Conservation (phyloP, 1,139 yeast species). For the Geotrichum fermentans region DNA sequence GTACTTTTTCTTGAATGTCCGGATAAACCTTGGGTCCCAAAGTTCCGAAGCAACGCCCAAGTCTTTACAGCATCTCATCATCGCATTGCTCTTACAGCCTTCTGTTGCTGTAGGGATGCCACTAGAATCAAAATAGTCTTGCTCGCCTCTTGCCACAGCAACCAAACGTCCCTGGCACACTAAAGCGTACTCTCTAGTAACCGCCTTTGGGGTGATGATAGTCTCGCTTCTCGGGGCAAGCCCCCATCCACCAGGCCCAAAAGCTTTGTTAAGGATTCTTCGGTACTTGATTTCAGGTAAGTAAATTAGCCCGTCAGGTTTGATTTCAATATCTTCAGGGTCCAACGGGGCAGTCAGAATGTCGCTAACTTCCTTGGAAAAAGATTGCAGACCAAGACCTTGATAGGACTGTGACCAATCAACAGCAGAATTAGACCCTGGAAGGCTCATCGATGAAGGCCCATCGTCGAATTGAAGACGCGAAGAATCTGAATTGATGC, state of each 20-base stretch:
- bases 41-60: conserved; percentile 92
- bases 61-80: conserved; percentile 97
- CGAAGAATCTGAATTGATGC: neutral
- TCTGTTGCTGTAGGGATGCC: conserved; percentile 95
- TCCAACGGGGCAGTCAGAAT: conserved; percentile 57
- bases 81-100: conserved; percentile 93
- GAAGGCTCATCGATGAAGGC: no score
- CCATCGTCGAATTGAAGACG: neutral
- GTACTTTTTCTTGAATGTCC: conserved; percentile 65
- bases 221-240: conserved; percentile 90
- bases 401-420: conserved; percentile 33
- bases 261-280: conserved; percentile 77
- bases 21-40: conserved; percentile 93
- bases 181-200: conserved; percentile 87
- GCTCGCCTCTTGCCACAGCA: conserved; percentile 92
- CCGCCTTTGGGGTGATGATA: conserved; percentile 54
- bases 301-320: conserved; percentile 89
- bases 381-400: conserved; percentile 78
- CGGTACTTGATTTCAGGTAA: conserved; percentile 94
- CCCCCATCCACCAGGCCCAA: conserved; percentile 99
- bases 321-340: conserved; percentile 77
- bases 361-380: conserved; percentile 55
- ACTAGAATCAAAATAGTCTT: conserved; percentile 79
- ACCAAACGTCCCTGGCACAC: conserved; percentile 85
- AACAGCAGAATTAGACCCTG: conserved; percentile 2